Conservation (phyloP, 305 asterid species). For the Fraxinus latifolia region DNA sequence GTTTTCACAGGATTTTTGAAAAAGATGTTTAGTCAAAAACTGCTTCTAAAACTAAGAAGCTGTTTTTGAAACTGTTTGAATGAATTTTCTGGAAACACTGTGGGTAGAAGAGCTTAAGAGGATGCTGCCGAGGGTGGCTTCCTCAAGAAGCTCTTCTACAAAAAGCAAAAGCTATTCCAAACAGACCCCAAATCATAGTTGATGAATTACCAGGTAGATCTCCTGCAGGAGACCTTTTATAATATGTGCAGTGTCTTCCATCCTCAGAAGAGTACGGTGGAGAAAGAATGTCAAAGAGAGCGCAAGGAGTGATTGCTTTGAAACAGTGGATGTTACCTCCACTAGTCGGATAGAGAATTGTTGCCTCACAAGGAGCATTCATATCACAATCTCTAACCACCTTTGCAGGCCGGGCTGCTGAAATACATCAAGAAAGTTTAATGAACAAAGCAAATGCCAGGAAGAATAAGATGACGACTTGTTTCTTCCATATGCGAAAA, state of each 20-base stretch:
- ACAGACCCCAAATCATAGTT: neutral
- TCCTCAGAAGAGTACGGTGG: conserved; percentile 92
- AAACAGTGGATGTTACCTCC: conserved; percentile 97
- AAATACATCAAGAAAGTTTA: conserved; percentile 12
- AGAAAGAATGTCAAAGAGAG: conserved; percentile 88
- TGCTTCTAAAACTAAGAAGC: neutral
- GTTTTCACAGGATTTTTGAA: neutral
- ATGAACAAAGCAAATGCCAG: neutral
- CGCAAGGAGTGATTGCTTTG: conserved; percentile 92
- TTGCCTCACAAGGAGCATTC: conserved; percentile 82
- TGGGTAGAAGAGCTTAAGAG: neutral
- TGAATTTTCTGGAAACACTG: neutral
- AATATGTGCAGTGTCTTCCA: conserved; percentile 88
- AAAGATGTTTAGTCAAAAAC: neutral
- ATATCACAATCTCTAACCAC: conserved; percentile 68
- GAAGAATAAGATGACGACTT: neutral
- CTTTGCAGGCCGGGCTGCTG: conserved; percentile 79
- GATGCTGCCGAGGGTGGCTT: neutral
- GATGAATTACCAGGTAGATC: conserved; percentile 65
- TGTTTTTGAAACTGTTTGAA: neutral
- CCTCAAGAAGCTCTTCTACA: neutral
- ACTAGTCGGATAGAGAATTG: conserved; percentile 72
- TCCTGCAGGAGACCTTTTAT: conserved; percentile 51
- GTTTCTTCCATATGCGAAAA: neutral
- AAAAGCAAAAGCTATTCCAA: neutral